Conservation (phyloP, 331 rosid genomes). For the Stylosanthes scabra region DNA sequence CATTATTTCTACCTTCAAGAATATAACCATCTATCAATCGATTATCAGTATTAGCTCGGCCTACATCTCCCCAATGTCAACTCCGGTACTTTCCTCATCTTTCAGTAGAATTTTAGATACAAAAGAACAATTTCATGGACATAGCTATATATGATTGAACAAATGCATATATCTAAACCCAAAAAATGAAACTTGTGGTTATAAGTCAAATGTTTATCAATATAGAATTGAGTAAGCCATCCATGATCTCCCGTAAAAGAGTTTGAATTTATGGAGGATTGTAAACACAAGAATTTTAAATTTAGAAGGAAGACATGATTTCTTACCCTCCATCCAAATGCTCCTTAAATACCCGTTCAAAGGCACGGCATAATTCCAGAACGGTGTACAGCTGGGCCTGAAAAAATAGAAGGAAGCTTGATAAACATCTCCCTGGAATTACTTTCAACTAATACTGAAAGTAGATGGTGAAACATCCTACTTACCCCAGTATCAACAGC, state of each 20-base stretch:
- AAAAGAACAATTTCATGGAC: too few species aligned
- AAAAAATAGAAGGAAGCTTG: constrained; percentile 17
- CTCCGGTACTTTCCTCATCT: too few species aligned
- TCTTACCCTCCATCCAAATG: constrained; percentile 87
- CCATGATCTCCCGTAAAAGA: not conserved
- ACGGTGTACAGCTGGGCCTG: constrained; percentile 59
- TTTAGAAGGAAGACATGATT: not conserved
- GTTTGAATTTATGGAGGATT: not conserved
- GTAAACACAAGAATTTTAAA: not conserved
- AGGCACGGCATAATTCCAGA: constrained; percentile 80
- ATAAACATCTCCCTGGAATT: constrained; percentile 17
- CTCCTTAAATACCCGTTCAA: constrained; percentile 79
- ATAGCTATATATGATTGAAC: too few species aligned
- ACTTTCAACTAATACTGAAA: constrained; percentile 11
- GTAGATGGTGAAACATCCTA: constrained; percentile 12
- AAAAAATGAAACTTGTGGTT: not conserved
- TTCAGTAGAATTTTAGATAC: too few species aligned
- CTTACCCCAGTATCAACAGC: constrained; percentile 52
- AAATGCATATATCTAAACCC: too few species aligned
- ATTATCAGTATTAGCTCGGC: too few species aligned
- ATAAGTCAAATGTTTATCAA: not conserved
- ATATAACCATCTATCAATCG: too few species aligned
- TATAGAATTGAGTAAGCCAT: not conserved
- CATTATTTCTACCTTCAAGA: too few species aligned
- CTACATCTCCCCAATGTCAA: too few species aligned